Base-by-base conservation (phyloP, 257 asterid species). In the Capsicum baccatum region DNA sequence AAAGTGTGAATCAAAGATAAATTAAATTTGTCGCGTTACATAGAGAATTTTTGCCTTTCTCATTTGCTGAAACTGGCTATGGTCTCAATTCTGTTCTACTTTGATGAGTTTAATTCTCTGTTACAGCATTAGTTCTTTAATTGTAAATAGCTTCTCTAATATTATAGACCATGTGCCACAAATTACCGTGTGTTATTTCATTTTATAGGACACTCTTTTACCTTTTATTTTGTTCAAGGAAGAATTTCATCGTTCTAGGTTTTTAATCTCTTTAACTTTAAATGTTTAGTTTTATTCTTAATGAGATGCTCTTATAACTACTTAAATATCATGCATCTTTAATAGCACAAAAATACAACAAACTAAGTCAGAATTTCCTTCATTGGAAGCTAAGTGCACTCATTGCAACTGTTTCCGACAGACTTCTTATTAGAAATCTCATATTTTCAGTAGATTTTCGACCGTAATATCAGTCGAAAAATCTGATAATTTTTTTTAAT, bases 1-100 rank as follows among this genome's bases (percentile, higher is more conserved):
- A 26, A 26, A 26, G 33, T 26, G 33, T 26, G 33, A 26, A 26
- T 26, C 33, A 26, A 26, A 26, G 33, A 26, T 26, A 26, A 26
- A 26, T 26, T 26, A 93, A 96, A 94, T 89, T 48, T 93, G 82
- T 55, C 79, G 55, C 92, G 96, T 82, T 94, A 89, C 87, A 85
- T 94, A 82, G 98, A 94, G 81, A 93, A 94, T 80, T 92, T 94
- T 87, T 91, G 97, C 55, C 83, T 92, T 11, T 17, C 92, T 0
- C 93, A 91, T 73, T 87, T 94, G 88, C 88, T 93, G 83, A 94
- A 94, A 92, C 83, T 89, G 73, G 87, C 79, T 11, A 82, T 93
- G 91, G 92, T 91, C 4, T 88, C 92, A 66, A 83, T 79, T 17
- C 82, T 93, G 3, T 21, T 86, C 62, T 91, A 94, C 89, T 89